Base-by-base conservation (phyloP, 768 basidiomycete species). In the Suillus variegatus region DNA sequence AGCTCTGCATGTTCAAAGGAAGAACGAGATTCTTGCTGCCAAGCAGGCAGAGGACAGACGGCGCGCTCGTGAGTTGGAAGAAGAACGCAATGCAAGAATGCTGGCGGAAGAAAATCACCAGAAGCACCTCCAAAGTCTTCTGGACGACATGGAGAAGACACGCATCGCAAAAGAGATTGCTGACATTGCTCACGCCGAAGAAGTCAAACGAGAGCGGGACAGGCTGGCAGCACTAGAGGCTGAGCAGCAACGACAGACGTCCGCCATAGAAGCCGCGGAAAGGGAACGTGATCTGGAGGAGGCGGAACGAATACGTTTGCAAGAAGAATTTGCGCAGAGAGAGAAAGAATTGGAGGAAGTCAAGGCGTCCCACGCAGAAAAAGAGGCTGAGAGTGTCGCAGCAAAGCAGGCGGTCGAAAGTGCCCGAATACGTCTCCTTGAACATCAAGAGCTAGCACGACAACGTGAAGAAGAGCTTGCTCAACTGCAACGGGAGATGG, bases 141-240 rank as follows among this genome's bases (percentile, higher is more conserved):
- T 75, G 55, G 64, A 73, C 35, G 70, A 76, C 43, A 71, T 77
- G 74, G 22, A 22, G 28, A 72, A 68, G n/a, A 56, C 63, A 1
- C 76, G 74, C 18, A 70, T 60, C 2, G 76, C 72, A 62, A 69
- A 66, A 60, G 68, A 71, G 62, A 71, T 32, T 2, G 63, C 63
- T 0, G 71, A 72, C 20, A 64, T 62, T 1, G 71, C 76, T 32
- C 76, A 78, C 16, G 67, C 64, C 6, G 73, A 71, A 32, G 72
- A 73, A 60, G 61, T 77, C 52, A 70, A 35, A 54, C 8, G 32
- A 14, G 76, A 77, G 51, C 76, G 58, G 41, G 76, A 76, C 62
- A 75, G 70, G 41, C 73, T 76, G 28, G 71, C 70, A 32, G 74
- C 74, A 18, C 66, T 76, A 65, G 73, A 75, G 36, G 69, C 67